These are phyloP conservation scores for Pueraria montana DNA, from an alignment of 306 rosid genomes.

Conservation along the genomic window DNA sequence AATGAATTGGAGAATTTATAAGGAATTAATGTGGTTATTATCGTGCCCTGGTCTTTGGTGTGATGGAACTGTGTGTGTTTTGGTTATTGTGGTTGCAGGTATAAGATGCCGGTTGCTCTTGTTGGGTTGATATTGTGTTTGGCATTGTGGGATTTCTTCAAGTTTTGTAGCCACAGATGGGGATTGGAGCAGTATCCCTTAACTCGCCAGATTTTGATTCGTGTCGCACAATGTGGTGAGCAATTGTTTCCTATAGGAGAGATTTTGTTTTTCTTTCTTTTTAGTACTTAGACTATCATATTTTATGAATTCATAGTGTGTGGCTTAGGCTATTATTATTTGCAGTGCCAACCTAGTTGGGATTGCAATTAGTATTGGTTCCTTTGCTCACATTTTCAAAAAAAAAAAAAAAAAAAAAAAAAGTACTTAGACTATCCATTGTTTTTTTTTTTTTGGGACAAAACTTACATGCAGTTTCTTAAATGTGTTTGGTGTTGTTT, in stretches of 20 bases:
- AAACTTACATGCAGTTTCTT: neutral
- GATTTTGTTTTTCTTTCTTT: neutral
- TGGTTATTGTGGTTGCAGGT: constrained; percentile 60
- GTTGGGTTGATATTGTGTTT: constrained; percentile 81
- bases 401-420: too few relatives aligned
- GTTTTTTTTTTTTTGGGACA: neutral
- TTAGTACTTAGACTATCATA: too few relatives aligned
- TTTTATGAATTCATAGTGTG: too few relatives aligned
- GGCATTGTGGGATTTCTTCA: constrained; percentile 87
- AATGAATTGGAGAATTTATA: neutral
- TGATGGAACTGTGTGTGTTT: constrained; percentile 33
- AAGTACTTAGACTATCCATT: neutral
- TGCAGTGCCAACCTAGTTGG: too few relatives aligned
- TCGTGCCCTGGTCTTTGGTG: neutral
- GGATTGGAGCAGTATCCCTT: constrained; percentile 72
- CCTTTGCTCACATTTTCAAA: too few relatives aligned
- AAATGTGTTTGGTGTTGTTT: neutral
- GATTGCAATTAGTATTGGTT: too few relatives aligned
- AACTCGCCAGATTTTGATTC: constrained; percentile 68
- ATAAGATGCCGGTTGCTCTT: constrained; percentile 90
- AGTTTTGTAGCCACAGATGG: constrained; percentile 72
- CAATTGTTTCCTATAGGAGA: constrained; percentile 14
- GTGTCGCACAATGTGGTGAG: constrained; percentile 86
- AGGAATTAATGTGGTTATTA: neutral
- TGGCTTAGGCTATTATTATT: too few relatives aligned